Base-by-base conservation (phyloP, 768 basidiomycete genomes). In the Steccherinum ochraceum region DNA sequence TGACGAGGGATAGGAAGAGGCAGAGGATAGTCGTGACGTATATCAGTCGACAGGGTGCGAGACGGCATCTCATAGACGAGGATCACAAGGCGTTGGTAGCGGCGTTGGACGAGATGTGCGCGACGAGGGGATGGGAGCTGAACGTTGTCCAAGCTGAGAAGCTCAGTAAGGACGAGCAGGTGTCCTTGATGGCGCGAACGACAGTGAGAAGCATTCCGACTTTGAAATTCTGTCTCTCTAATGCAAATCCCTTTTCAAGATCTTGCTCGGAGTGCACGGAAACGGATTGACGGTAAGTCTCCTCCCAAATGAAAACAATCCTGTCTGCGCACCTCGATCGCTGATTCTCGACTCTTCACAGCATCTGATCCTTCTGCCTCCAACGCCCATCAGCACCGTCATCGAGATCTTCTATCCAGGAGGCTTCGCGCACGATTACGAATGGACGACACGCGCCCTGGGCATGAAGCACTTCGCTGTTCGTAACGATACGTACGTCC, bases 341-440 rank as follows among this genome's bases (percentile, higher is more conserved):
- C 48, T 42, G 30, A 50, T 41, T 11, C 48, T 40, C 42, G 23
- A 12, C 12, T 39, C 21, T 16, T 24, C 20, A 26, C 48, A 64
- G 7, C 89, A 91, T 59, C 74, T 93, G n/a, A 76, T 93, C 40
- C 81, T 86, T 71, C 91, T 93, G 89, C 80, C 85, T 19, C 77
- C 78, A 1, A 86, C 83, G 3, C 79, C 79, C 0, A 66, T 81
- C n/a, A 82, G 87, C 4, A 83, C 88, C 4, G 88, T 93, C 18
- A 86, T 93, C 56, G 90, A 93, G 67, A 79, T 93, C 12, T 89
- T 92, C 67, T 85, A 74, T 59, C 88, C 87, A 0, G 73, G 66
- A 2, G 89, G 88, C 0, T 91, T 88, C 61, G 83, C 89, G n/a
- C 83, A 84, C 58, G 89, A 91, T 60, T 91, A 91, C 60, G 80